These are phyloP conservation scores for Simplicillium aogashimaense DNA, from an alignment of 2,329 filamentous ascomycete genomes.

Conservation along the genomic window DNA sequence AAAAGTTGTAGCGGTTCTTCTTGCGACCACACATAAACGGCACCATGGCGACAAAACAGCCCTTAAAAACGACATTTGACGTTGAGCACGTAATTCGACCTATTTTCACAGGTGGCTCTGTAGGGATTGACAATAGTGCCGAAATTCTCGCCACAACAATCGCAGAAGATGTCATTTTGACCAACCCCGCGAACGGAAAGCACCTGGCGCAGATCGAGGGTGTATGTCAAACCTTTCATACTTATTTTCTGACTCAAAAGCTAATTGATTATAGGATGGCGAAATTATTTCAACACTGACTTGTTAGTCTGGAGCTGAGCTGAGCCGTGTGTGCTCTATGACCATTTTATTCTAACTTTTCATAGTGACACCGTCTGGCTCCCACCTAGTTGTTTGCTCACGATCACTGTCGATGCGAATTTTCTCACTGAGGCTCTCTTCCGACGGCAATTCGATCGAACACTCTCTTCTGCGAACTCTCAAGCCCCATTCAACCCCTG, in stretches of 20 bases:
- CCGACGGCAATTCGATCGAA: constrained; percentile 47
- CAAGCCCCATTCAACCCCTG: constrained; percentile 84
- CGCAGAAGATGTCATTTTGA: constrained; percentile 86
- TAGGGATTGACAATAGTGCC: constrained; percentile 73
- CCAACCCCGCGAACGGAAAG: constrained; percentile 71
- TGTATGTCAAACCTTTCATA: constrained; percentile 32
- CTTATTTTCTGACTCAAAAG: background rate
- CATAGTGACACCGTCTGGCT: constrained; percentile 75
- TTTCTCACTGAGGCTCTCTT: constrained; percentile 58
- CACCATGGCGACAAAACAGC: constrained; percentile 49
- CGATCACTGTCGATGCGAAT: constrained; percentile 94
- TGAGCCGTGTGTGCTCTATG: no score
- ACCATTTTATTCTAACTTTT: constrained; percentile 5
- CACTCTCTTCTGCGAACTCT: constrained; percentile 65
- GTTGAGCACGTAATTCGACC: constrained; percentile 75
- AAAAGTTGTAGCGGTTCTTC: background rate
- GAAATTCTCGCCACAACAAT: constrained; percentile 77
- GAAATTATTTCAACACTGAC: constrained; percentile 69
- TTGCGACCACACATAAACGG: background rate
- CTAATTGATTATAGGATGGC: constrained; percentile 47
- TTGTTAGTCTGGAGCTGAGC: constrained; percentile 29
- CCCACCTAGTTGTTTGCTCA: constrained; percentile 84
- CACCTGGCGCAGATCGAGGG: constrained; percentile 83
- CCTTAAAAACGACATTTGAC: constrained; percentile 82
- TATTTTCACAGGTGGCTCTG: constrained; percentile 85